A percentile compares a stretch with the other conserved stretches of the same genome.
phyloP scores from a whole-genome alignment of 495 filamentous ascomycete species.

The Aspergillus cavernicola region DNA sequence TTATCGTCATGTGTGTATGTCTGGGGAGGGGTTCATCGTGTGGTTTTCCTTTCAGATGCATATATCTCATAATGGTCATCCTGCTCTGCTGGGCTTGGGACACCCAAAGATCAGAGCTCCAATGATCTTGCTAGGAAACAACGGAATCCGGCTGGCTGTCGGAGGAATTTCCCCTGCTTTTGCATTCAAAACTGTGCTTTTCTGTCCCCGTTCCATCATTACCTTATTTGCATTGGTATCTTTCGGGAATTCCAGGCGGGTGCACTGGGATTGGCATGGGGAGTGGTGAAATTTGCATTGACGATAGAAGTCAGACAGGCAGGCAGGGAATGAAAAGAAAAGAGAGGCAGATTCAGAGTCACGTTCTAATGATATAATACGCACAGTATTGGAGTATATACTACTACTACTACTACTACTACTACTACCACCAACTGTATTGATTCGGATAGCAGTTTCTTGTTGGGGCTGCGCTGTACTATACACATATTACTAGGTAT shows the following conservation, averaged over 20 bases:
- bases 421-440: too few relatives aligned
- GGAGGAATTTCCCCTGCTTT: conserved; percentile 2
- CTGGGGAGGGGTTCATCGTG: conserved; percentile 1
- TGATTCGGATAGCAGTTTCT: too few relatives aligned
- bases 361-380: too few relatives aligned
- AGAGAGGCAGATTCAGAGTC: not conserved
- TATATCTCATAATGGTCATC: conserved; percentile 23
- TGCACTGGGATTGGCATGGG: not conserved
- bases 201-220: not conserved
- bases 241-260: not conserved
- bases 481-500: too few relatives aligned
- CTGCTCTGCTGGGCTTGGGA: not conserved
- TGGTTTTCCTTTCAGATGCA: conserved; percentile 22
- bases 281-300: not conserved
- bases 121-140: conserved; percentile 3
- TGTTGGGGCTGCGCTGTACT: too few relatives aligned
- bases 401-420: too few relatives aligned
- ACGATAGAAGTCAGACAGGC: not conserved
- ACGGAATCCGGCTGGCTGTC: conserved; percentile 16
- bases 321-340: not conserved
- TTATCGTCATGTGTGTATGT: conserved; percentile 5
- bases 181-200: conserved; percentile 6
- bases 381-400: too few relatives aligned
- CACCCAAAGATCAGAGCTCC: not conserved
- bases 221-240: not conserved